Conservation (phyloP, 352 stramenopile species). For the Globisporangium cylindrosporum region DNA sequence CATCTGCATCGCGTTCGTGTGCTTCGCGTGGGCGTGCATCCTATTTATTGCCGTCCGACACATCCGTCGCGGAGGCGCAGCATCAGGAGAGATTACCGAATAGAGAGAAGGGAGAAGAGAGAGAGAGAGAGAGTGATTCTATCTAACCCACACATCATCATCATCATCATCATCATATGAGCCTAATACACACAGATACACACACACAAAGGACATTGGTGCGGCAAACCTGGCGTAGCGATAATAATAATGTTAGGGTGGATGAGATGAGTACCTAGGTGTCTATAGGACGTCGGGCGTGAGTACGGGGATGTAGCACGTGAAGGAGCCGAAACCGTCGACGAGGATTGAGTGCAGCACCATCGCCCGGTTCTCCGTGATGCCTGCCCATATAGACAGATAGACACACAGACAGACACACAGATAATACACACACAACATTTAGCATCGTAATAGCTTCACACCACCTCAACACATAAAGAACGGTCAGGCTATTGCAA, state of each 20-base stretch:
- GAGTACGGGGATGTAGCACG: conserved; percentile 78
- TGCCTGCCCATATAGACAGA: conserved; percentile 27
- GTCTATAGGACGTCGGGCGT: conserved; percentile 45
- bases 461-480: background rate
- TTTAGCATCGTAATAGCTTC: background rate
- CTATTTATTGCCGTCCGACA: conserved; percentile 47
- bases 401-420: background rate
- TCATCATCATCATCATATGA: background rate
- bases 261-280: background rate
- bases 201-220: background rate
- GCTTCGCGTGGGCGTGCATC: conserved; percentile 42
- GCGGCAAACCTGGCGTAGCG: background rate
- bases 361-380: conserved; percentile 77
- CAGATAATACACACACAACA: background rate
- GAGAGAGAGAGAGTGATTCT: background rate
- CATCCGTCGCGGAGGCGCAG: conserved; percentile 11
- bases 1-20: conserved; percentile 52
- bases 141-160: background rate
- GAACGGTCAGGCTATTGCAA: background rate
- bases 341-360: conserved; percentile 77
- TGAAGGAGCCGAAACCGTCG: conserved; percentile 77
- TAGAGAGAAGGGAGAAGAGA: background rate
- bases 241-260: conserved; percentile 7
- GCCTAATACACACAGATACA: background rate
- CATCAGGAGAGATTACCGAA: background rate